Percentiles rank a stretch among this genome's conserved stretches.
Conservation (phyloP, 108 stramenopile genomes). For the Fistulifera solaris region DNA sequence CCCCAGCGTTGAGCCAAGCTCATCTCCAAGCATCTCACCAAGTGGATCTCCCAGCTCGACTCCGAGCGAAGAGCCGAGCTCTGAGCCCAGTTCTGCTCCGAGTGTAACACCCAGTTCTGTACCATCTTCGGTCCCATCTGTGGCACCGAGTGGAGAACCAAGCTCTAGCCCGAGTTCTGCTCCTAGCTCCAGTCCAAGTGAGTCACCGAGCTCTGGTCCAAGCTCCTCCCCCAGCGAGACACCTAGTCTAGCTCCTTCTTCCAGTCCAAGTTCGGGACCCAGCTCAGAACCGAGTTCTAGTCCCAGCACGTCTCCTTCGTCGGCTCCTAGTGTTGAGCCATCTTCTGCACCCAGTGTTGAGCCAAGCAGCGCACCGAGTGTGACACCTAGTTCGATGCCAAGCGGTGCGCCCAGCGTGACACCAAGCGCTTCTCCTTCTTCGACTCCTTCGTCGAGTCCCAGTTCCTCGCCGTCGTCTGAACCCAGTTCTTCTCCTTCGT, state of each 20-base stretch:
- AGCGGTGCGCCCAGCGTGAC: background rate
- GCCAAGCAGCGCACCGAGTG: too few species aligned
- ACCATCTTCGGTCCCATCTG: too few species aligned
- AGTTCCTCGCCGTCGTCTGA: too few species aligned
- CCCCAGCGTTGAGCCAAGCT: conserved; percentile 2
- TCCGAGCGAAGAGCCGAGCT: too few species aligned
- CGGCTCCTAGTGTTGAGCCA: background rate
- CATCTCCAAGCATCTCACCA: background rate
- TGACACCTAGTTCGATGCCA: conserved; percentile 6
- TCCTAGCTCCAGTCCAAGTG: background rate
- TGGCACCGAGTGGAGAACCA: background rate
- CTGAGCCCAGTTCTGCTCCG: too few species aligned
- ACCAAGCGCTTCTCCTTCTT: conserved; percentile 1
- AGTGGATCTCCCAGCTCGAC: background rate
- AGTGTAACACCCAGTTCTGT: too few species aligned
- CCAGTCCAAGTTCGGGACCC: too few species aligned
- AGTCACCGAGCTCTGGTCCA: background rate
- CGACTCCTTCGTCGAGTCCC: too few species aligned
- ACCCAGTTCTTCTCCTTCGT: conserved; percentile 3
- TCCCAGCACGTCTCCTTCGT: background rate
- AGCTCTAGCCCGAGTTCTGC: background rate
- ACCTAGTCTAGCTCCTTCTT: background rate
- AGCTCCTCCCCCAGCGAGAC: background rate
- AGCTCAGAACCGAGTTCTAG: too few species aligned
- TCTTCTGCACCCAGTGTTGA: background rate